Conservation (phyloP, 2,329 filamentous ascomycete genomes). For the Aspergillus sp. region DNA sequence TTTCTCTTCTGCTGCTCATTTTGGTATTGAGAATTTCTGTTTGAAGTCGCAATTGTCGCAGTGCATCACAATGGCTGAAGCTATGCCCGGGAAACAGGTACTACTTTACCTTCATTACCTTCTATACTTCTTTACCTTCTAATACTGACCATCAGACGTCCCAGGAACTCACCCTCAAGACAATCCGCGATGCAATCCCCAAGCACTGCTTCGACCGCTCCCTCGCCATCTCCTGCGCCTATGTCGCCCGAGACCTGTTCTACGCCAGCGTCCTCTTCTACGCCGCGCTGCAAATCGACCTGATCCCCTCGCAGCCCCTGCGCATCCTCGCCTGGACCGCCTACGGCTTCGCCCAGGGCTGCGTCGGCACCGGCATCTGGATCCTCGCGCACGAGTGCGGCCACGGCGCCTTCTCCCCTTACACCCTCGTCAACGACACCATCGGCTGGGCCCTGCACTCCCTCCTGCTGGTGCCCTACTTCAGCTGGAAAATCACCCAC, state of each 20-base stretch:
- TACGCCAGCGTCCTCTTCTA: constrained; percentile 52
- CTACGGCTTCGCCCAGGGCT: constrained; percentile 65
- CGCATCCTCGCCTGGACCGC: constrained; percentile 54
- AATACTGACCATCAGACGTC: neutral
- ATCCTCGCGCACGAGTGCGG: constrained; percentile 71
- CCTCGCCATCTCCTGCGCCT: constrained; percentile 52
- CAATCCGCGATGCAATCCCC: constrained; percentile 53
- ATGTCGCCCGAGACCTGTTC: constrained; percentile 57
- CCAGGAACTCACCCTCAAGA: constrained; percentile 15
- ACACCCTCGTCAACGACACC: constrained; percentile 58
- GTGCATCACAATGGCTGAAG: neutral
- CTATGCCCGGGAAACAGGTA: neutral
- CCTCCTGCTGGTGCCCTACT: constrained; percentile 66
- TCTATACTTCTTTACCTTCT: too few species aligned
- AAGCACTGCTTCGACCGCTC: constrained; percentile 62
- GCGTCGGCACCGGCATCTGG: constrained; percentile 68
- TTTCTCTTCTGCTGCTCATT: neutral
- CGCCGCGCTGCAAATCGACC: constrained; percentile 56
- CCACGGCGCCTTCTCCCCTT: constrained; percentile 65
- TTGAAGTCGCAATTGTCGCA: too few species aligned
- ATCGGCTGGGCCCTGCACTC: constrained; percentile 68
- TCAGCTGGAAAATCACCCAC: constrained; percentile 72
- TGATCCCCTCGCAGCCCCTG: constrained; percentile 46
- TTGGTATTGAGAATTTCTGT: neutral
- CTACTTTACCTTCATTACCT: too few species aligned